Evolutionary conservation across 805 yeast genomes (phyloP).

Genomic region (Metschnikowia corniflorae): DNA sequence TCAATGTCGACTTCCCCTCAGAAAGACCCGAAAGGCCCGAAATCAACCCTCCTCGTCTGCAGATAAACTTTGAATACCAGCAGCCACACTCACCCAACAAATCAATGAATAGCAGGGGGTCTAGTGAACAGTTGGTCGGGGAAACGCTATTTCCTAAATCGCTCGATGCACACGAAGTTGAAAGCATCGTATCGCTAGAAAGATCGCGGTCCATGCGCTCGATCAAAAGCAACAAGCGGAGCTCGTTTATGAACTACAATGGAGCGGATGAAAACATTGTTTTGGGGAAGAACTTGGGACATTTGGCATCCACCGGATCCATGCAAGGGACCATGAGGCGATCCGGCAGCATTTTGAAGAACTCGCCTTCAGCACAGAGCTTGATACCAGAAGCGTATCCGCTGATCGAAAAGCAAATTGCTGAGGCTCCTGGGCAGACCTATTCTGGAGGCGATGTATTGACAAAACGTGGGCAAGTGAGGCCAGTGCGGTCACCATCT

Average conservation of each 20-base stretch:
- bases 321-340: constrained; percentile 25
- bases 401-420: constrained; percentile 6
- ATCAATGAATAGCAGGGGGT: constrained; percentile 5
- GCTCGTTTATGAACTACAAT: constrained; percentile 37
- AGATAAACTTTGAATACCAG: neutral
- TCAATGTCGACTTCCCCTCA: constrained; percentile 20
- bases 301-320: constrained; percentile 9
- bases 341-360: constrained; percentile 39
- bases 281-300: constrained; percentile 20
- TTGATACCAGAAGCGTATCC: constrained; percentile 15
- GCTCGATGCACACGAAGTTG: constrained; percentile 63
- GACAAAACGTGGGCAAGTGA: no score
- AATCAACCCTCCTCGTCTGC: neutral
- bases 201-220: constrained; percentile 60
- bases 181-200: constrained; percentile 69
- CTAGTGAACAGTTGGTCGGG: constrained; percentile 30
- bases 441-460: neutral
- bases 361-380: constrained; percentile 24
- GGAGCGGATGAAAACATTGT: constrained; percentile 42
- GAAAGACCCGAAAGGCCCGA: constrained; percentile 3
- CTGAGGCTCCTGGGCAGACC: neutral
- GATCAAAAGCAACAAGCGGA: constrained; percentile 29
- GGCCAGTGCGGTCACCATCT: no score
- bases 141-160: constrained; percentile 70
- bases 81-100: constrained; percentile 6